These are phyloP conservation scores for Piper longum DNA, from an alignment of 164 flowering plant genomes.

Conservation along the genomic window DNA sequence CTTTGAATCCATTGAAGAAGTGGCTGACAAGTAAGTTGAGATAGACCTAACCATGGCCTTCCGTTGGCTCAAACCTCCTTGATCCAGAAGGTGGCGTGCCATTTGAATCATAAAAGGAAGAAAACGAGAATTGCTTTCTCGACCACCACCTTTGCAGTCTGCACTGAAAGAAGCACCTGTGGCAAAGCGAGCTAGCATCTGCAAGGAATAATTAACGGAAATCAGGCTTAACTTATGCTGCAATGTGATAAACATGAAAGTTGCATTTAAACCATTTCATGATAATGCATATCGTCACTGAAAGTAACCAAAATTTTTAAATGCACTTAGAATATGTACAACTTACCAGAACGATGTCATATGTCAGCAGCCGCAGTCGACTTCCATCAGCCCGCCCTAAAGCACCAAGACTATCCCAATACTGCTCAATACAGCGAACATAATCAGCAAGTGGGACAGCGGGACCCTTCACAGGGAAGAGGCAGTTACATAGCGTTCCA, in stretches of 20 bases:
- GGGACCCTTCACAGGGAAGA: conserved; percentile 88
- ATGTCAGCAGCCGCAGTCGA: conserved; percentile 80
- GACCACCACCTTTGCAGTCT: conserved; percentile 90
- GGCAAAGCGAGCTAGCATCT: conserved; percentile 98
- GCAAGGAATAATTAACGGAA: conserved; percentile 8
- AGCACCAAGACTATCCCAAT: conserved; percentile 90
- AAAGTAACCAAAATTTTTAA: background rate
- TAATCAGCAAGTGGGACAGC: conserved; percentile 73
- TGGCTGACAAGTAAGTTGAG: conserved; percentile 38
- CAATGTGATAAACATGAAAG: background rate
- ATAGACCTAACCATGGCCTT: conserved; percentile 48
- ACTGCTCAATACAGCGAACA: conserved; percentile 71
- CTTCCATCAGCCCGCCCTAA: conserved; percentile 97
- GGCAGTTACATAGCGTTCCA: conserved; percentile 89
- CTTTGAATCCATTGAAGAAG: conserved; percentile 33
- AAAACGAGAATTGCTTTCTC: conserved; percentile 86
- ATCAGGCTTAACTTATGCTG: background rate
- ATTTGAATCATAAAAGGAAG: conserved; percentile 96
- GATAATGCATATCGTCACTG: background rate
- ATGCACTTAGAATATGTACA: background rate
- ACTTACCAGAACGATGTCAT: conserved; percentile 94
- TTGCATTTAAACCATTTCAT: background rate
- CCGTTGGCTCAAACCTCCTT: conserved; percentile 54
- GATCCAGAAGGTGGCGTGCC: conserved; percentile 83
- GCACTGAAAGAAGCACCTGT: conserved; percentile 87